Evolutionary conservation across 345 rosid genomes (phyloP), one percentile per base, ranked within the genome.

Genomic region (Eutrema yunnanense): DNA sequence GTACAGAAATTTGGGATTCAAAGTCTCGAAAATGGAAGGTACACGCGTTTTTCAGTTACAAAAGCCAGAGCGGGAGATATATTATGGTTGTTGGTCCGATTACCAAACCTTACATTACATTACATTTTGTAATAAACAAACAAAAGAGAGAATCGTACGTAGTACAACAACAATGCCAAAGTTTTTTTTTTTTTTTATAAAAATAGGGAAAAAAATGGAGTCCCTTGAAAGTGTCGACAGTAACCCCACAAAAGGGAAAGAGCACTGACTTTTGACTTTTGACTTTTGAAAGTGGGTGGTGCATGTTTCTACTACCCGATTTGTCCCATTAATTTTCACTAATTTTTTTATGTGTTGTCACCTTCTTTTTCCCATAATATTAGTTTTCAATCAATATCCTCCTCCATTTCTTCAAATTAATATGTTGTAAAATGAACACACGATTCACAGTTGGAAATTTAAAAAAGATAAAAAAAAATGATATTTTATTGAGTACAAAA

Each of bases 151-250:
- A 14, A 29, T 61, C 36, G 53, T 63, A 52, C 36, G 53, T 63
- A 52, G 33, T 30, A 30, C 33, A 41, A 63, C 48, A 64, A 40
- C 48, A 64, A 40, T 40, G 19, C 42, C 34, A 48, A 56, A 57
- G 58, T 56, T 64, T 19, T 4, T 0, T 19, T 30, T 50, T 49
- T 29, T 4, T 41, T 14, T 34, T 55, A 4, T 9, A 72, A 48
- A 59, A 50, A 50, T 7, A 37, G n/a, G 55, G 5, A 0, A 38
- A 33, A 55, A 34, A 46, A 46, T 70, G 47, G 65, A 69, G 75
- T 76, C 79, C 79, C 79, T 76, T 76, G 71, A 63, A 76, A 76
- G 79, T 76, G 79, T 76, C 48, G 71, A 69, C 13, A 61, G 44
- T 43, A 46, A 72, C 49, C 56, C 55, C 73, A 74, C 54, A 30